Evolutionary conservation across 2,329 filamentous ascomycete species (phyloP), one percentile per base, ranked within the genome.

Genomic region (Colletotrichum truncatum): DNA sequence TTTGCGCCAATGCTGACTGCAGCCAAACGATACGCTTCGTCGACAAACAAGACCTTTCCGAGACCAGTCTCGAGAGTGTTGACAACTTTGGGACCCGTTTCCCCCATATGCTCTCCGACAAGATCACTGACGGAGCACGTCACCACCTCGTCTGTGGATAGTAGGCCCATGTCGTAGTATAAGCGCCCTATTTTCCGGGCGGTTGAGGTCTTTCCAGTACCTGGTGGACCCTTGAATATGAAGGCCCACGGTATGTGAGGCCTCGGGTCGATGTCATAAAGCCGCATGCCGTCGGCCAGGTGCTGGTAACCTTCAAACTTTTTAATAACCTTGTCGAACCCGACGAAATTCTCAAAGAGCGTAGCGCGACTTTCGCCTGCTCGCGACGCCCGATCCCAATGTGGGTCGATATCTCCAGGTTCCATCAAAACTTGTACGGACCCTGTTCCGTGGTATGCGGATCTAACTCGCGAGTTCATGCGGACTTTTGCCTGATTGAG

Each of bases 301-400:
- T 77, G 76, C 67, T 89, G 85, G 64, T 89, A 87, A 0, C 81
- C 79, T 63, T 87, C 75, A 1, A 93, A 75, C 64, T 86, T 73
- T 0, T 73, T 68, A 5, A 92, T 76, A 3, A 90, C 75, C 0
- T 77, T 72, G 2, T 89, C 86, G 30, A 84, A 84, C 0, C 89
- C 89, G 0, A 92, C 78, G 0, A 85, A 82, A 1, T 82, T 88
- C 8, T 84, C 73, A 64, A 92, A 92, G 0, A 91, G 76, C 55
- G 30, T 16, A 10, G 49, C 43, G n/a, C 63, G 61, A 12, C 34
- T 36, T n/a, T 26, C 54, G 6, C n/a, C 43, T 3, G 41, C 54
- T 2, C 2, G 28, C 18, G 14, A 46, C 8, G 28, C 5, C 11
- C 89, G 82, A 67, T 88, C 82, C 68, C 84, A 88, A 6, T 91